Evolutionary conservation across 257 asterid genomes (phyloP).

Genomic region (Solanum gracilifrons): DNA sequence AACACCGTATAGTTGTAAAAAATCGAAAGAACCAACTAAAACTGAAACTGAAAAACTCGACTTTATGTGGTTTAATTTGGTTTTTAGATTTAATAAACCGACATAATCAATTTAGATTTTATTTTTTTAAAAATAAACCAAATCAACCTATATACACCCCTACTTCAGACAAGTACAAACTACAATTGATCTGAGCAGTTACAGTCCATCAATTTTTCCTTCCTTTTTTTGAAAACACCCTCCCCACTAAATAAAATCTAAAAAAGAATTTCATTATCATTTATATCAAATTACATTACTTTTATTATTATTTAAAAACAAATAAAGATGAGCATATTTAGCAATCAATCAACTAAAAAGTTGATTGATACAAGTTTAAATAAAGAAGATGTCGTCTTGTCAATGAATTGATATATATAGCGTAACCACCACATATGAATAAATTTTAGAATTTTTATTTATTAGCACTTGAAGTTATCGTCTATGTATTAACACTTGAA

Average conservation of each 20-base stretch:
- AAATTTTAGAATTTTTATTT: not conserved
- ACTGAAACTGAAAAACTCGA: rapidly evolving
- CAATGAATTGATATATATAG: not conserved
- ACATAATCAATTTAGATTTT: no score
- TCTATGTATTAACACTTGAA: not conserved
- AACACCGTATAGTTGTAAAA: no score
- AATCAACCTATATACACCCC: no score
- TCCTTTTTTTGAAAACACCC: not conserved
- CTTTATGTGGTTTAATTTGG: no score
- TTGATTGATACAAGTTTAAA: not conserved
- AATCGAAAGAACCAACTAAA: no score
- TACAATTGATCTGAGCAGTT: not conserved
- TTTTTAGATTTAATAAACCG: no score
- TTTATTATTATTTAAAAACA: not conserved
- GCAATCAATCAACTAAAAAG: not conserved
- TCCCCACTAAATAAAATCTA: not conserved
- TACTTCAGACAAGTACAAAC: not conserved
- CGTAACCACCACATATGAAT: not conserved
- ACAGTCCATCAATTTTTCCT: not conserved
- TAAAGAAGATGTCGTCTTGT: not conserved
- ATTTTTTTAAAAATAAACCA: no score
- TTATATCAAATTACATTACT: not conserved
- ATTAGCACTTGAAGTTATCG: not conserved
- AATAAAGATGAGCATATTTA: not conserved
- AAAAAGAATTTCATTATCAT: not conserved